Percentiles rank a stretch among this genome's conserved stretches.
Evolutionary conservation across 441 rosid genomes (phyloP).

Genomic region (Viola pubescens): DNA sequence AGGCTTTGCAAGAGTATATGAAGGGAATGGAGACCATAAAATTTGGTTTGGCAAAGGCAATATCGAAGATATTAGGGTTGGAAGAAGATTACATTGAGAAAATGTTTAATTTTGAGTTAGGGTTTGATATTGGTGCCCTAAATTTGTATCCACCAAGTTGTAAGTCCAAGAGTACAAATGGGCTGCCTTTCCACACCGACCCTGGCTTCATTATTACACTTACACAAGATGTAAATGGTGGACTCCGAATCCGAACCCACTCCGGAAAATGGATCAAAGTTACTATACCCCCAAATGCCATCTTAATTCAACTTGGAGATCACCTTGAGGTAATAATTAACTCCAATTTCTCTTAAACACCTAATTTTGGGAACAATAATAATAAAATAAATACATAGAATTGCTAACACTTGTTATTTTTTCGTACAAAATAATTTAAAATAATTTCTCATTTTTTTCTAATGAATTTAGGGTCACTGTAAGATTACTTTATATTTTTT

Average conservation of each 20-base stretch:
- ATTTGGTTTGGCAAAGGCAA: slow-evolving; percentile 22
- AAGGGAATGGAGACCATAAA: slow-evolving; percentile 18
- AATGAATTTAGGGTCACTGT: too few relatives aligned
- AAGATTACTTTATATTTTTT: too few relatives aligned
- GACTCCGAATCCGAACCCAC: slow-evolving; percentile 21
- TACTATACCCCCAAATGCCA: slow-evolving; percentile 16
- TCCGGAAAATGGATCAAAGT: slow-evolving; percentile 23
- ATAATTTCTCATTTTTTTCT: too few relatives aligned
- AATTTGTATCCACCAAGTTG: slow-evolving; percentile 25
- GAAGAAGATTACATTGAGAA: slow-evolving; percentile 30
- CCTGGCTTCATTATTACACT: slow-evolving; percentile 31
- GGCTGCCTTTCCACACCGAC: slow-evolving; percentile 26
- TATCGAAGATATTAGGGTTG: slow-evolving; percentile 23
- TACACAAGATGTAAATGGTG: slow-evolving; percentile 27
- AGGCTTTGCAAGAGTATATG: slow-evolving; percentile 18
- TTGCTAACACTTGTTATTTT: neutral
- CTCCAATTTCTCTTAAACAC: neutral
- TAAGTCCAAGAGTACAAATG: slow-evolving; percentile 20
- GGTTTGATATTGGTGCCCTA: slow-evolving; percentile 27
- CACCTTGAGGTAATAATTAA: slow-evolving; percentile 26
- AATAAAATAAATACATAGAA: neutral
- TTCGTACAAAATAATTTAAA: too few relatives aligned
- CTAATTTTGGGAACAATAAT: neutral
- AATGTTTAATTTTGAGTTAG: slow-evolving; percentile 14
- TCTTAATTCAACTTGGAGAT: slow-evolving; percentile 27